Conservation (phyloP, 1,139 yeast genomes). For the Wickerhamiella pararugosa region DNA sequence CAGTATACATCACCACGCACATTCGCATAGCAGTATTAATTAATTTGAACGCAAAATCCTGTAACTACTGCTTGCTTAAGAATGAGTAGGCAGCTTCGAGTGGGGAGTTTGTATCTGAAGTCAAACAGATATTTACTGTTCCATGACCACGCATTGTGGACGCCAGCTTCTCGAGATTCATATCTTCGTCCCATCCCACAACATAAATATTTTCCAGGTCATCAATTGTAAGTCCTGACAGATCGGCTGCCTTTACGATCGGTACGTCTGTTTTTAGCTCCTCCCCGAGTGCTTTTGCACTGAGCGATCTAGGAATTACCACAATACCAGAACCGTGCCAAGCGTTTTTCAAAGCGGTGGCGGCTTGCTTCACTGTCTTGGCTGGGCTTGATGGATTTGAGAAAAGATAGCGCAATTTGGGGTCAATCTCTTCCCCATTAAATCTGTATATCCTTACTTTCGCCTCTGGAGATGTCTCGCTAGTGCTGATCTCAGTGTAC, state of each 20-base stretch:
- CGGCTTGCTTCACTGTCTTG: background rate
- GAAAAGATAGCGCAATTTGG: no score
- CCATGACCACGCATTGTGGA: background rate
- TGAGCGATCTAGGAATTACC: slow-evolving; percentile 3
- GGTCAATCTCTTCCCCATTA: no score
- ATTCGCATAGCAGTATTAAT: no score
- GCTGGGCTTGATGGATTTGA: no score
- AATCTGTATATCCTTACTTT: no score
- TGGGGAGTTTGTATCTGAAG: no score
- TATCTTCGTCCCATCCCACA: slow-evolving; percentile 3
- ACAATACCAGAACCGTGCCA: slow-evolving; percentile 8
- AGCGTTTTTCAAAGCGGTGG: background rate
- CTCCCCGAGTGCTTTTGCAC: background rate
- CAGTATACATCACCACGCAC: no score
- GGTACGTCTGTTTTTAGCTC: background rate
- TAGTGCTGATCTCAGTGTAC: no score
- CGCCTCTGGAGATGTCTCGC: no score
- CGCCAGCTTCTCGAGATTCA: slow-evolving; percentile 3
- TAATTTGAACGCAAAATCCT: no score
- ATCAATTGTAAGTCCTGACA: slow-evolving; percentile 7
- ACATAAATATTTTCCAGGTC: slow-evolving; percentile 5
- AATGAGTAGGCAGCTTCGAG: no score
- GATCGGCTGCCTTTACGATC: slow-evolving; percentile 2
- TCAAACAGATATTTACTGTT: background rate
- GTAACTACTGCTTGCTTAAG: no score